Percentiles rank a stretch among this genome's conserved stretches.
phyloP scores from a whole-genome alignment of 306 rosid species.

The Crotalaria pallida region DNA sequence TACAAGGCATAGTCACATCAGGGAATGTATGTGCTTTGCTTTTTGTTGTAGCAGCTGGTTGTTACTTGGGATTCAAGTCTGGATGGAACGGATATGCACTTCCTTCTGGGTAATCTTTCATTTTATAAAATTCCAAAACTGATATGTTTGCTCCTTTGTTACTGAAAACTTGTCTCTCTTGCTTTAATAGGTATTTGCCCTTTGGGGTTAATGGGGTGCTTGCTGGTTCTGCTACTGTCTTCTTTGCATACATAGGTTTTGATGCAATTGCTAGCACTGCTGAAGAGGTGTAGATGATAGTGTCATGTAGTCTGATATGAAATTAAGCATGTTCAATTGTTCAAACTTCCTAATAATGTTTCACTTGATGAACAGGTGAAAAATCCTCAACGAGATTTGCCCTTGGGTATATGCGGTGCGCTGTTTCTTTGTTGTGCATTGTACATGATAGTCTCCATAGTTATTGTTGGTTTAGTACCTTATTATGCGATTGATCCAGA shows the following conservation, averaged over 20 bases:
- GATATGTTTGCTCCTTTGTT: conserved; percentile 20
- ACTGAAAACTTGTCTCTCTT: conserved; percentile 17
- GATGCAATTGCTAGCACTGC: conserved; percentile 93
- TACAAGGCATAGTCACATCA: conserved; percentile 67
- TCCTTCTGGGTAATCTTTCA: conserved; percentile 60
- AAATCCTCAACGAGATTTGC: conserved; percentile 91
- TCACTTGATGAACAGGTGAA: conserved; percentile 57
- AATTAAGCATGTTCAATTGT: conserved; percentile 10
- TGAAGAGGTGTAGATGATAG: conserved; percentile 62
- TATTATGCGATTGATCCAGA: conserved; percentile 84
- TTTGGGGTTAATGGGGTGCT: conserved; percentile 92
- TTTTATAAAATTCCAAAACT: conserved; percentile 51
- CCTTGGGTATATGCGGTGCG: conserved; percentile 72
- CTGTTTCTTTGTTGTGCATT: conserved; percentile 78
- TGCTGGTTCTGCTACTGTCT: conserved; percentile 95
- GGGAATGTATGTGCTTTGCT: conserved; percentile 79
- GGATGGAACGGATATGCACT: conserved; percentile 95
- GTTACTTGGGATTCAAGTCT: conserved; percentile 75
- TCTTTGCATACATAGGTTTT: conserved; percentile 91
- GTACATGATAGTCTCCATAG: conserved; percentile 79
- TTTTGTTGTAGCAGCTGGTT: conserved; percentile 70
- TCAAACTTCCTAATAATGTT: conserved; percentile 12
- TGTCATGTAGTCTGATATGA: not conserved
- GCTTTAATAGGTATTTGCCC: conserved; percentile 62
- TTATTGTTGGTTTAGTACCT: conserved; percentile 89